Base-by-base conservation (phyloP, 2,329 filamentous ascomycete genomes). In the Colletotrichum sp. region DNA sequence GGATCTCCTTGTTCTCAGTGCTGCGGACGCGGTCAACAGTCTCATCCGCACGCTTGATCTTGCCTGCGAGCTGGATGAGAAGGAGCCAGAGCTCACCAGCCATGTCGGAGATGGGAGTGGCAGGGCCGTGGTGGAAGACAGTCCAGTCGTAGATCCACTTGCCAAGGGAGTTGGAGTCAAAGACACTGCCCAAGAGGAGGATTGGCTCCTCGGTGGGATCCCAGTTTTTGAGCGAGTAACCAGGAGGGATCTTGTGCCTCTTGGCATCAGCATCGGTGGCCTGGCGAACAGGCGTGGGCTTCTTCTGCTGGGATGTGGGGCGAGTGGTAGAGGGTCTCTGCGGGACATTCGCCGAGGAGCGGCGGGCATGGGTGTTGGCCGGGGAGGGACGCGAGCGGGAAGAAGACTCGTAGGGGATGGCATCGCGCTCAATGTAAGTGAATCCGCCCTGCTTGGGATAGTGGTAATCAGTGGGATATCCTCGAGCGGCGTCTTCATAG, bases 111-210 rank as follows among this genome's bases (percentile, higher is more conserved):
- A 98, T 95, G 67, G 96, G 95, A 13, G 94, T 95, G 55, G 92
- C 91, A 16, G 95, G 92, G 49, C 95, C 95, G 80, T 98, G 93
- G 84, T 94, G 93, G 88, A 95, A 98, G 78, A 98, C 95, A 21
- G 97, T 98, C 97, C 97, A 99, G 89, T 99, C 97, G 86, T 98
- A 99, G 82, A 99, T 98, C 97, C 97, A 99, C 87, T 98, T 98
- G 82, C 97, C 97, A 34, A 99, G 90, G 30, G 95, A 98, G 90
- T 99, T 98, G 82, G 96, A 95, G 83, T 99, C 97, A 82, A 99
- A 99, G 72, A 99, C 97, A 83, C 95, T 98, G 67, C 97, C 97
- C 26, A 99, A 90, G 30, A 99, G 91, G 83, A 98, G 93, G 83
- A 99, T 98, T 68, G 97, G 97, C 80, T 96, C 93, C 88, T 99